Base-by-base conservation (phyloP, 768 basidiomycete species). In the Boletus reticulatus region DNA sequence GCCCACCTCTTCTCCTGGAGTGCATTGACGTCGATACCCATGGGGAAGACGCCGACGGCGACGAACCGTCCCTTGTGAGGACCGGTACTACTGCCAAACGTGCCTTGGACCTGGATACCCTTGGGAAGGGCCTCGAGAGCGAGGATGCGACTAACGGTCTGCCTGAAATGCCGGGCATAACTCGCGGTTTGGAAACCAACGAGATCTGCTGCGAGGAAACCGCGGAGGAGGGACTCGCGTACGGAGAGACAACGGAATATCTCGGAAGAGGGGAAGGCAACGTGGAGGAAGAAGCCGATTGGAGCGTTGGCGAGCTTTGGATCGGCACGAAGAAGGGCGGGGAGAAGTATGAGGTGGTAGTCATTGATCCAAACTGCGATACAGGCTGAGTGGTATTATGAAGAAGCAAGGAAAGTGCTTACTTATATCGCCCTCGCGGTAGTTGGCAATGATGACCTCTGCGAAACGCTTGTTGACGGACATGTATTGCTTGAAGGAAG, bases 321-420 rank as follows among this genome's bases (percentile, higher is more conserved):
- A 73, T 79, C 59, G 27, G 84, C 79, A 48, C 95, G 87, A 29
- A 98, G 81, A 73, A 98, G 85, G 42, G 82, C 79, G 2, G 96
- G 96, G 10, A 97, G 83, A 47, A 98, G 86, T 78, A 97, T 88
- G 46, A 98, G 85, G 67, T 99, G 96, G 72, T 98, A 99, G 75
- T 98, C 96, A 72, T 99, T 94, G 4, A 92, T 80, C 87, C 87
- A 90, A 62, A 91, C 80, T 81, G 17, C 8, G 20, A 50, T 4
- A 37, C 4, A 4, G 20, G 39, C 48, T 67, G 45, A 65, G 58
- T 0, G 22, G 32, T 6, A 43, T 27, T 51, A 38, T 36, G 29
- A 44, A 41, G 22, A 17, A 6, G 44, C 24, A 14, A 16, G 36
- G 14, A 16, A 46, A 22, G 22, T 6, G 62, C 67, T 13, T 27